Percentiles rank a stretch among this genome's conserved stretches.
Evolutionary conservation across 768 basidiomycete species (phyloP).

Genomic region (Postia placenta): DNA sequence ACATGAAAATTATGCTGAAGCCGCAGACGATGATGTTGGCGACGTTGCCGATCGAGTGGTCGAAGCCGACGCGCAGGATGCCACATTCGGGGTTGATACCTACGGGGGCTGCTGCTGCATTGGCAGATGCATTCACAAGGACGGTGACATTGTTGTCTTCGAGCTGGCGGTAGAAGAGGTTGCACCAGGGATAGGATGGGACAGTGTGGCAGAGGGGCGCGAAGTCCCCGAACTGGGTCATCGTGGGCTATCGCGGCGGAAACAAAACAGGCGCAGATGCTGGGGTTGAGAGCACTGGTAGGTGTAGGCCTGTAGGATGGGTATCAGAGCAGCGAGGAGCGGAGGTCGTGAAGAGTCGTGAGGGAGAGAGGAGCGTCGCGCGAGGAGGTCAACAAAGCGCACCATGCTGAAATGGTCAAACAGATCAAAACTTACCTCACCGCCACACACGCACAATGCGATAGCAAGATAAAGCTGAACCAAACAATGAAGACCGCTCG

Average conservation of each 20-base stretch:
- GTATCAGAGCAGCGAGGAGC: neutral
- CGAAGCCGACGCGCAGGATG: conserved; percentile 54
- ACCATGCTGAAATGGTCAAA: neutral
- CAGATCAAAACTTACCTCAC: neutral
- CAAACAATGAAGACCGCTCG: neutral
- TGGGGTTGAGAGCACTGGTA: too few relatives aligned
- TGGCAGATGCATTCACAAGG: conserved; percentile 36
- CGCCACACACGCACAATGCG: neutral
- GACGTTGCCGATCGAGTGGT: conserved; percentile 69
- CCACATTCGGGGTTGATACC: conserved; percentile 82
- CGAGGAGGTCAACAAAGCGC: neutral
- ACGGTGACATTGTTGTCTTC: conserved; percentile 24
- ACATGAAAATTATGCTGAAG: conserved; percentile 59
- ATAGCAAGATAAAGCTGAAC: neutral
- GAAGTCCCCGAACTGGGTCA: conserved; percentile 74
- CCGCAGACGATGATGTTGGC: conserved; percentile 82
- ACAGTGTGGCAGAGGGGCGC: conserved; percentile 55
- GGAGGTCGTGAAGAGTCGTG: neutral
- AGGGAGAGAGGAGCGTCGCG: neutral
- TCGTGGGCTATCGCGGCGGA: conserved; percentile 13
- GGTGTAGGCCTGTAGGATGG: neutral
- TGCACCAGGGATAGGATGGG: conserved; percentile 89
- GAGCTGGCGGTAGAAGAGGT: conserved; percentile 79
- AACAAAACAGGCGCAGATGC: too few relatives aligned
- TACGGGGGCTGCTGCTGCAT: conserved; percentile 56